A percentile compares a stretch with the other conserved stretches of the same genome.
These are phyloP conservation scores for Calocybe indica DNA, from an alignment of 768 basidiomycete species.

Conservation along the genomic window DNA sequence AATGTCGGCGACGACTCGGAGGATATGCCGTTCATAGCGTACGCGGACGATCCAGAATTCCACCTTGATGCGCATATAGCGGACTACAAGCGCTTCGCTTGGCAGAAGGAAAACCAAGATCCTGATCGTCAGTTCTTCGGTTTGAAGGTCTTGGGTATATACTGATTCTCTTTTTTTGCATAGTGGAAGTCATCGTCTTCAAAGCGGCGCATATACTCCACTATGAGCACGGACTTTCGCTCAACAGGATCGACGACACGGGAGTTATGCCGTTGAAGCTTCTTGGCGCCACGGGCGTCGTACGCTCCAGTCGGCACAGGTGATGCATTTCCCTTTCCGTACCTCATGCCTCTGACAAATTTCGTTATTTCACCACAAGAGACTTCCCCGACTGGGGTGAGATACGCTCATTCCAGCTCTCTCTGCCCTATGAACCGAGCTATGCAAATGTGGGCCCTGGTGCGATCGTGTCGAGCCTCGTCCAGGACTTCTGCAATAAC, in stretches of 20 bases:
- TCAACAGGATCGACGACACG: slow-evolving; percentile 43
- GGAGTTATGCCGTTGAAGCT: slow-evolving; percentile 36
- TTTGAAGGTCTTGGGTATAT: background rate
- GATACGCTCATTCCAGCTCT: slow-evolving; percentile 3
- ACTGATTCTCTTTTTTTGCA: background rate
- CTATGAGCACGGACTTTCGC: slow-evolving; percentile 26
- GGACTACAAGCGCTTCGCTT: slow-evolving; percentile 41
- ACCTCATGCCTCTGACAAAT: background rate
- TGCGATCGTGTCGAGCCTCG: slow-evolving; percentile 24
- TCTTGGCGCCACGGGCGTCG: slow-evolving; percentile 17
- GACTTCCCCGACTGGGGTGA: slow-evolving; percentile 27
- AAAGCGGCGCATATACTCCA: slow-evolving; percentile 43
- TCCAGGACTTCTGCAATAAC: slow-evolving; percentile 45
- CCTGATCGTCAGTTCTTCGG: slow-evolving; percentile 28
- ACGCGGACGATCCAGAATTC: slow-evolving; percentile 55
- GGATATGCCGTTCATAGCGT: slow-evolving; percentile 55
- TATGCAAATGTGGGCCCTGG: slow-evolving; percentile 8
- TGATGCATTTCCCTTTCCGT: slow-evolving; percentile 8
- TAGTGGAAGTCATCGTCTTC: slow-evolving; percentile 45
- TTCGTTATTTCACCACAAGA: slow-evolving; percentile 8
- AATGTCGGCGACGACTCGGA: slow-evolving; percentile 53
- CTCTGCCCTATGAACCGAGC: slow-evolving; percentile 3
- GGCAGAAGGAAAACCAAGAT: slow-evolving; percentile 34
- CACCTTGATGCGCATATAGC: slow-evolving; percentile 28
- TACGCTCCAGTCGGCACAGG: slow-evolving; percentile 16